phyloP scores from a whole-genome alignment of 768 basidiomycete species.

The Imleria badia region DNA sequence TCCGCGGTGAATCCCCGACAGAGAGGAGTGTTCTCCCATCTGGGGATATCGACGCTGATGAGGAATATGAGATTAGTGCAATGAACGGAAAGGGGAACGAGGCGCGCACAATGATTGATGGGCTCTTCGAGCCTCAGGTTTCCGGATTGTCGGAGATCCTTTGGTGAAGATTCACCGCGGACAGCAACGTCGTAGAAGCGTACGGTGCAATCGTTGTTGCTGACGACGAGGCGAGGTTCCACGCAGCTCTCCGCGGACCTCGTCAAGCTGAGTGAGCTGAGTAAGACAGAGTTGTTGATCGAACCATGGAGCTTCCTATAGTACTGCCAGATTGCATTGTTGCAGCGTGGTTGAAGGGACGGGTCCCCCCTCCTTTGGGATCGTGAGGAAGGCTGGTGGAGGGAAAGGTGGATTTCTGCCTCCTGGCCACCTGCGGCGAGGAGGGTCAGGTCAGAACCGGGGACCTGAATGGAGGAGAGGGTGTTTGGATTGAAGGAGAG shows the following conservation, averaged over 20 bases:
- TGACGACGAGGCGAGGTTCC: constrained; percentile 77
- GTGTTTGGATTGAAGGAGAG: constrained; percentile 64
- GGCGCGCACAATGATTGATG: constrained; percentile 74
- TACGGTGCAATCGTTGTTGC: constrained; percentile 83
- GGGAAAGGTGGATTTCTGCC: constrained; percentile 67
- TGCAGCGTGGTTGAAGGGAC: constrained; percentile 9
- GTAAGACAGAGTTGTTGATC: constrained; percentile 78
- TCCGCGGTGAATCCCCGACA: constrained; percentile 87
- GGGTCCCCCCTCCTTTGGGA: constrained; percentile 17
- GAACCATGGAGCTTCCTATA: constrained; percentile 57
- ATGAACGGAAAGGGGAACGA: not conserved
- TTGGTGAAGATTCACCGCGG: constrained; percentile 42
- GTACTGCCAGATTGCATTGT: constrained; percentile 49
- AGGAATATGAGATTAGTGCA: constrained; percentile 10
- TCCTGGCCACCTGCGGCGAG: constrained; percentile 77
- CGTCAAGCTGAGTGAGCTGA: constrained; percentile 63
- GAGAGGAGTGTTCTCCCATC: constrained; percentile 85
- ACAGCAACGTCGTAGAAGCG: constrained; percentile 77
- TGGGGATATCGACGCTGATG: constrained; percentile 81
- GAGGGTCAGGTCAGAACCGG: constrained; percentile 53
- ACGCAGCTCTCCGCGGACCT: constrained; percentile 60
- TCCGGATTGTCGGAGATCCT: constrained; percentile 50
- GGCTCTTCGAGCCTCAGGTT: constrained; percentile 61
- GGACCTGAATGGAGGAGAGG: constrained; percentile 54
- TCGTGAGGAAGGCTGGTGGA: constrained; percentile 35